A percentile compares a stretch with the other conserved stretches of the same genome.
Evolutionary conservation across 495 filamentous ascomycete species (phyloP).

Genomic region (Neurospora sp.): DNA sequence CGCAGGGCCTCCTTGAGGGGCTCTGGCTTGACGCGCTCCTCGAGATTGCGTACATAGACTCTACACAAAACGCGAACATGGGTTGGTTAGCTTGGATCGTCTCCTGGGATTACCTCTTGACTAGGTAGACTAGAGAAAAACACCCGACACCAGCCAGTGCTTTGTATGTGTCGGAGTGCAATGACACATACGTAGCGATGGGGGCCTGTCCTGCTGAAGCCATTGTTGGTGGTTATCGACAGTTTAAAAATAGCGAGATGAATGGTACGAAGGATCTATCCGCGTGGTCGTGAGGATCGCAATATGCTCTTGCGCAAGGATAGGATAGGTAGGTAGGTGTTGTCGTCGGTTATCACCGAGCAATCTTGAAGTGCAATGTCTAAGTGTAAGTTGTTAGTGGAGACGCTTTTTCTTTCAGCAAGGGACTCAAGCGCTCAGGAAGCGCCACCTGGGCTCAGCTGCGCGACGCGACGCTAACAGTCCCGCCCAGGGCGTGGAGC

Average conservation of each 20-base stretch:
- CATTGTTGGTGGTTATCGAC: slow-evolving; percentile 14
- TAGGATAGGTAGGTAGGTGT: neutral
- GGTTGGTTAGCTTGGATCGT: slow-evolving; percentile 13
- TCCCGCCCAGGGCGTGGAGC: neutral
- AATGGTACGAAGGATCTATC: neutral
- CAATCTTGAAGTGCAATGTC: neutral
- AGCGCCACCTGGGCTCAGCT: neutral
- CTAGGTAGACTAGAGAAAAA: neutral
- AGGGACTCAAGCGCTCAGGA: neutral
- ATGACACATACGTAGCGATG: slow-evolving; percentile 56
- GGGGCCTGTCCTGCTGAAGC: slow-evolving; percentile 27
- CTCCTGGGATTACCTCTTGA: neutral
- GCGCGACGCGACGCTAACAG: neutral
- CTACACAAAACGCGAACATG: slow-evolving; percentile 19
- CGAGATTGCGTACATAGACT: slow-evolving; percentile 78
- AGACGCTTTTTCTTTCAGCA: neutral
- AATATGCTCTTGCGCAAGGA: neutral
- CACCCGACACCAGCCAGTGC: slow-evolving; percentile 5
- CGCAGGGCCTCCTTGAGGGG: slow-evolving; percentile 62
- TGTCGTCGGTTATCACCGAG: neutral
- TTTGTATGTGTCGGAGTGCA: slow-evolving; percentile 51
- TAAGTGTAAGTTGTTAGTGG: neutral
- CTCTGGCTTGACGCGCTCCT: slow-evolving; percentile 82
- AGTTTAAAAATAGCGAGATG: neutral
- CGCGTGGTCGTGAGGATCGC: neutral